Evolutionary conservation across 176 grass and related monocot species (phyloP).

Genomic region (Pharus latifolius): DNA sequence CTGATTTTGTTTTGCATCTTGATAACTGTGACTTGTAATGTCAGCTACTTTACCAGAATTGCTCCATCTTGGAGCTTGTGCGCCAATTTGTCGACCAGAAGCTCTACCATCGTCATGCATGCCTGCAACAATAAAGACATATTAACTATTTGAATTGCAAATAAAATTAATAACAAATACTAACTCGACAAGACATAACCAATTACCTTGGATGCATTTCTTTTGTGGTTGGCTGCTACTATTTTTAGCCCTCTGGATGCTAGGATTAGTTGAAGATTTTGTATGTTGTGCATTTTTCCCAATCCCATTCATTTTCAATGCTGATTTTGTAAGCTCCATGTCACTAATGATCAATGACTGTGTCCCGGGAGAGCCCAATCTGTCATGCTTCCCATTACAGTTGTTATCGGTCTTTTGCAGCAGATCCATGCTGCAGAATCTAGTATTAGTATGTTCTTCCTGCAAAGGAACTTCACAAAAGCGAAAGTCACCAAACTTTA

Average conservation of each 20-base stretch:
- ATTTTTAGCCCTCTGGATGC: constrained; percentile 43
- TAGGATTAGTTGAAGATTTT: constrained; percentile 33
- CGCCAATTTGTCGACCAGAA: constrained; percentile 16
- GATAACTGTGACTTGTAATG: background rate
- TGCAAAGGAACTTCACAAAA: constrained; percentile 40
- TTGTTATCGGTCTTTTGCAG: constrained; percentile 15
- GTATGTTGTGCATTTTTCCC: constrained; percentile 37
- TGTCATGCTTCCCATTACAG: constrained; percentile 18
- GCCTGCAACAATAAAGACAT: constrained; percentile 19
- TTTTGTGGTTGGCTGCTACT: constrained; percentile 31
- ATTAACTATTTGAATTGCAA: background rate
- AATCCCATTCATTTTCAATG: constrained; percentile 42
- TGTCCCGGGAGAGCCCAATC: constrained; percentile 6
- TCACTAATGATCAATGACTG: constrained; percentile 17
- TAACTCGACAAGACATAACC: constrained; percentile 13
- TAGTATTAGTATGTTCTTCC: constrained; percentile 22
- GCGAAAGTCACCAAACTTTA: constrained; percentile 75
- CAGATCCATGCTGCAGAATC: constrained; percentile 5
- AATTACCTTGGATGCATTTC: constrained; percentile 67
- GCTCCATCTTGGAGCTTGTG: constrained; percentile 23
- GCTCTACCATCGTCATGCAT: constrained; percentile 16
- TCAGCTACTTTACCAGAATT: constrained; percentile 29
- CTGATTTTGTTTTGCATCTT: constrained; percentile 32
- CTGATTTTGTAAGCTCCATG: constrained; percentile 14
- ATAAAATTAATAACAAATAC: background rate